Percentiles rank a stretch among this genome's conserved stretches.
These are phyloP conservation scores for Aspergillus sojae DNA, from an alignment of 2,329 filamentous ascomycete species.

Conservation along the genomic window DNA sequence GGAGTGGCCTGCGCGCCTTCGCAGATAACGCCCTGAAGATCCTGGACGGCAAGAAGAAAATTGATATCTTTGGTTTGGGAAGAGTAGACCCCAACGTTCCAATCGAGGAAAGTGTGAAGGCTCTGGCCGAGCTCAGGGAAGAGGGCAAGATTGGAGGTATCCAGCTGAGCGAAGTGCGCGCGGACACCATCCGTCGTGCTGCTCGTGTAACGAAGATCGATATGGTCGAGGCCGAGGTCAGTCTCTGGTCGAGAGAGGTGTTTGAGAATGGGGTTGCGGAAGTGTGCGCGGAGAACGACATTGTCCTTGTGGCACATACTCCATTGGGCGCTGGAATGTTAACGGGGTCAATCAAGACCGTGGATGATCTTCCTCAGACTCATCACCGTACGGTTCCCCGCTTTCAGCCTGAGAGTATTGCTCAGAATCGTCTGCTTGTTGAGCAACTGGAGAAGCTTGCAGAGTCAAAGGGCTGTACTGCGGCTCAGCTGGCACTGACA, in stretches of 20 bases:
- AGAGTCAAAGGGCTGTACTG: constrained; percentile 60
- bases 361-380: constrained; percentile 58
- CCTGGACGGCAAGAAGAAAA: neutral
- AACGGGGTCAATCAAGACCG: constrained; percentile 54
- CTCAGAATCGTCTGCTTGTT: constrained; percentile 66
- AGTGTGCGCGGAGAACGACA: constrained; percentile 64
- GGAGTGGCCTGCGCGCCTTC: neutral
- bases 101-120: constrained; percentile 46
- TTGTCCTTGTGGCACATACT: constrained; percentile 73
- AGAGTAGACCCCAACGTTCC: neutral
- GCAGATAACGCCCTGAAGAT: neutral
- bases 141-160: constrained; percentile 43
- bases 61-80: neutral
- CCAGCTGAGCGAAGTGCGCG: constrained; percentile 38
- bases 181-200: constrained; percentile 33
- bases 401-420: constrained; percentile 65
- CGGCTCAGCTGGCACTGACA: constrained; percentile 66
- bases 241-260: constrained; percentile 55
- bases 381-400: constrained; percentile 51
- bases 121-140: constrained; percentile 32
- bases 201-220: neutral
- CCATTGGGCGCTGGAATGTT: constrained; percentile 67
- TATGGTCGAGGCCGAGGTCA: constrained; percentile 46
- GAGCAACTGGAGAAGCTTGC: constrained; percentile 62
- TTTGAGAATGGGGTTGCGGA: constrained; percentile 52